Evolutionary conservation across 2,329 filamentous ascomycete species (phyloP).

Genomic region (Eutypa lata): DNA sequence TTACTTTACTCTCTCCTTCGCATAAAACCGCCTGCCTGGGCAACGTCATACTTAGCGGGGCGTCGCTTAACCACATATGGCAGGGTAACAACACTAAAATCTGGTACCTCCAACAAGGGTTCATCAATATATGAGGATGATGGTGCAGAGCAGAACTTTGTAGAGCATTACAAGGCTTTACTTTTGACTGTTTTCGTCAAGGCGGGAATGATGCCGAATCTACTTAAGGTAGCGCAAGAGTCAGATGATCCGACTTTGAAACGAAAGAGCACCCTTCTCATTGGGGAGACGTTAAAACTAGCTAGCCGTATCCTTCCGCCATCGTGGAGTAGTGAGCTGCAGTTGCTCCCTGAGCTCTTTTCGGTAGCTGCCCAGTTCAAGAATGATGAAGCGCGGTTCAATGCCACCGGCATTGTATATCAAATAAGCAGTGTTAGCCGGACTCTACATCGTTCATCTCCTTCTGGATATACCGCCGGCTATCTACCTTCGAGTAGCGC

Average conservation of each 20-base stretch:
- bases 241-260: constrained; percentile 68
- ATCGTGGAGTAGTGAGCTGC: constrained; percentile 77
- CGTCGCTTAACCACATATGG: constrained; percentile 92
- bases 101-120: constrained; percentile 46
- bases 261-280: constrained; percentile 83
- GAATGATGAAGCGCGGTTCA: constrained; percentile 68
- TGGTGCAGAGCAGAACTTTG: constrained; percentile 74
- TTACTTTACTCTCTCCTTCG: constrained; percentile 76
- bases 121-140: constrained; percentile 60
- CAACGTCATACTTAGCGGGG: constrained; percentile 90
- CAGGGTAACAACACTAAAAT: constrained; percentile 81
- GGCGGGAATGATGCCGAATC: constrained; percentile 65
- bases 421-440: constrained; percentile 97
- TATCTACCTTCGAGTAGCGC: constrained; percentile 41
- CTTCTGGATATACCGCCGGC: constrained; percentile 39
- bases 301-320: constrained; percentile 81
- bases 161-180: constrained; percentile 91
- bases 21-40: constrained; percentile 93
- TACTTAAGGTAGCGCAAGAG: constrained; percentile 65
- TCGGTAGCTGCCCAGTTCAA: constrained; percentile 70
- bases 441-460: constrained; percentile 78
- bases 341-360: constrained; percentile 84
- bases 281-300: constrained; percentile 88
- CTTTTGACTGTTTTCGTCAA: constrained; percentile 82
- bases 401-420: constrained; percentile 88